These are phyloP conservation scores for Penicillium psychrofluorescens DNA, from an alignment of 495 filamentous ascomycete genomes.

Conservation along the genomic window DNA sequence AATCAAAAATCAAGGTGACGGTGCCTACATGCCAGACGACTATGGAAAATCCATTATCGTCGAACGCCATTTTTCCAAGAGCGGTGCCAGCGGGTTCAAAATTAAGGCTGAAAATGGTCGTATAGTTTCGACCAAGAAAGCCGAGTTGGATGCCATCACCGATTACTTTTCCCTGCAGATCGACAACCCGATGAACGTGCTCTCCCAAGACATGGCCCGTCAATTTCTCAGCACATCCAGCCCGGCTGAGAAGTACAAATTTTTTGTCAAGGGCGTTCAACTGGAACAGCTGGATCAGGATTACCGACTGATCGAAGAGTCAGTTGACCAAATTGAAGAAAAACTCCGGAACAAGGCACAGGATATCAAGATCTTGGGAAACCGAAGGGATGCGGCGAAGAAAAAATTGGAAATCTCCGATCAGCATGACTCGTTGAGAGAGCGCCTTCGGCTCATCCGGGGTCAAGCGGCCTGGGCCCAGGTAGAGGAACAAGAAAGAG, in stretches of 20 bases:
- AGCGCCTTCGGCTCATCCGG: conserved; percentile 41
- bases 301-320: conserved; percentile 70
- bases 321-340: conserved; percentile 59
- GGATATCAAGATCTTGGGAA: conserved; percentile 42
- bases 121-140: conserved; percentile 72
- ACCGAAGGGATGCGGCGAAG: conserved; percentile 37
- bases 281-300: conserved; percentile 88
- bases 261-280: conserved; percentile 93
- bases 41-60: conserved; percentile 84
- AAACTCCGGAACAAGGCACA: conserved; percentile 42
- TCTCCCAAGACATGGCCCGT: conserved; percentile 91
- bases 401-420: conserved; percentile 50
- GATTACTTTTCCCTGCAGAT: conserved; percentile 92
- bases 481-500: conserved; percentile 51
- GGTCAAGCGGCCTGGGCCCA: conserved; percentile 67
- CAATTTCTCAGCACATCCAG: conserved; percentile 85
- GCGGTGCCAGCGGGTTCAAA: conserved; percentile 77
- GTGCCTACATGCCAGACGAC: conserved; percentile 73
- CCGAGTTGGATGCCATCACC: conserved; percentile 85
- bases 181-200: conserved; percentile 95
- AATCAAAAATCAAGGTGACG: conserved; percentile 81
- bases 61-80: conserved; percentile 77
- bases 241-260: conserved; percentile 83
- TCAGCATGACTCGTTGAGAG: conserved; percentile 48
- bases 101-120: conserved; percentile 67